Conservation (phyloP, 768 basidiomycete species). For the Naematelia aurantialba region DNA sequence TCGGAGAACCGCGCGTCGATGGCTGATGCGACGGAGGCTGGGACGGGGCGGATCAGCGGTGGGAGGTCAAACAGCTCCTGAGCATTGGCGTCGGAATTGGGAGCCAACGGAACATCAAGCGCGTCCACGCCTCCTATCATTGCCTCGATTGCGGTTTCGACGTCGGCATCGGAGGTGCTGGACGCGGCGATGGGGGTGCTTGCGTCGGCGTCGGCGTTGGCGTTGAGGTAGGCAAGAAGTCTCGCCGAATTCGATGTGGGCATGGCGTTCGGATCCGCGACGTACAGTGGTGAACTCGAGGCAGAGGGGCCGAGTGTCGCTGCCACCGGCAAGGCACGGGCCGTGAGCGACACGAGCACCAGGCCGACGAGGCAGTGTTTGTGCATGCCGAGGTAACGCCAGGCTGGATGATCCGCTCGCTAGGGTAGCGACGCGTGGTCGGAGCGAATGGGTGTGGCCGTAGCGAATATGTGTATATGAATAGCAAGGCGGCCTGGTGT, state of each 20-base stretch:
- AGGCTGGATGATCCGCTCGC: too few species aligned
- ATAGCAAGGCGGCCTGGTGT: too few species aligned
- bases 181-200: too few species aligned
- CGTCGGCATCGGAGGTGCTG: too few species aligned
- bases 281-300: background rate
- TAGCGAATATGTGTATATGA: too few species aligned
- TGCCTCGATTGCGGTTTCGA: background rate
- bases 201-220: too few species aligned
- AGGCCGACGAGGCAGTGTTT: background rate
- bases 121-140: background rate
- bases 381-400: too few species aligned
- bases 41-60: background rate
- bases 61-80: background rate
- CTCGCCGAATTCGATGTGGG: background rate
- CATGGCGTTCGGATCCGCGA: background rate
- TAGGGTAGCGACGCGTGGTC: too few species aligned
- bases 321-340: background rate
- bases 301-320: too few species aligned
- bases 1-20: background rate
- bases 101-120: background rate
- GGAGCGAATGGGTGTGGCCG: too few species aligned
- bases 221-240: too few species aligned
- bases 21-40: background rate
- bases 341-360: background rate
- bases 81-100: background rate